Base-by-base conservation (phyloP, 2,329 filamentous ascomycete genomes). In the Penicillium hesseltinei region DNA sequence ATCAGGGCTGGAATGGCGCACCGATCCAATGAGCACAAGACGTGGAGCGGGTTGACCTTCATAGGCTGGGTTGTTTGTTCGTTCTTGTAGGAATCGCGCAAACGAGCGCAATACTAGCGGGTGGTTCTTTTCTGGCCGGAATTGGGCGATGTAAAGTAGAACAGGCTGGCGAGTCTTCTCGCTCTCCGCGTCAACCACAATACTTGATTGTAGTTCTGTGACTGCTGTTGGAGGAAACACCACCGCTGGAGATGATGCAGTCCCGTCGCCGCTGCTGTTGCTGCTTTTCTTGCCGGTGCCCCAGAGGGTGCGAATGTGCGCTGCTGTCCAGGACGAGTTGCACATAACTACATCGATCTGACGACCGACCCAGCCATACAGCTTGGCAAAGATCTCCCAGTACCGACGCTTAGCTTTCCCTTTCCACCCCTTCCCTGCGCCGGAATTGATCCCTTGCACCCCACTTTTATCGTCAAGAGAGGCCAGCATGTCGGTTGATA, bases 81-180 rank as follows among this genome's bases (percentile, higher is more conserved):
- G 63, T 50, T 75, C 79, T 66, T 84, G 84, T 60, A 91, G 76
- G 69, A 96, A 93, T 52, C 86, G 79, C 33, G 91, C 85, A 69
- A 97, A 99, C 0, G 94, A 87, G 66, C 90, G 84, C 42, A 99
- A 79, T 54, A 99, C 89, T 25, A 96, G 84, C 38, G 88, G 81
- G 77, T 99, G 94, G 73, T 97, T 96, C 81, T 99, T 99, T 75
- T 99, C 94, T 0, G 94, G 93, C 0, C 94, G 88, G 74, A 99
- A 99, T 73, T 99, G 94, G 2, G 93, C 94, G 67, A 99, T 96
- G 77, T 96, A 99, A 19, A 99, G 81, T 15, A 99, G 77, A 40
- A 86, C 83, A 42, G 86, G 87, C 62, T 91, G 82, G 36, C 94
- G 86, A 50, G 79, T 77, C 65, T 82, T 80, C 71, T 94, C 91